Evolutionary conservation across 305 asterid genomes (phyloP), one percentile per base, ranked within the genome.

Genomic region (Fraxinus nigra): DNA sequence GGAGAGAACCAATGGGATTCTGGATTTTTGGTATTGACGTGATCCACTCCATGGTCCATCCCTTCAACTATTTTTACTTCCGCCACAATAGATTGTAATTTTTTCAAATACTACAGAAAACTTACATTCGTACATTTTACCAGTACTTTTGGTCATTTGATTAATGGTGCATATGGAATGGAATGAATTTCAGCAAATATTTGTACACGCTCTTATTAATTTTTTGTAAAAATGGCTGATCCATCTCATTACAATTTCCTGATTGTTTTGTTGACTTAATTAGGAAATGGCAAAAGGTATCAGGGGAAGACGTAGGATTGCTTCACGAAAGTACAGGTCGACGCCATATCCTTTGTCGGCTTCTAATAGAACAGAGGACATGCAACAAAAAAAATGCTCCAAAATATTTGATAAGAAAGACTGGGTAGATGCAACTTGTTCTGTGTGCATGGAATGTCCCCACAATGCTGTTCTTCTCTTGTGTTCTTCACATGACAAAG

Each of bases 381-480:
- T 85, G 80, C 87, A 76, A 59, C 84, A 80, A 43, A 87, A 78
- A 73, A 89, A 84, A 48, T 90, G 89, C 91, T 83, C 94, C 79
- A 89, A 91, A 84, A 48, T 78, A 78, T 79, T 81, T 70, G 73
- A 65, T 11, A 93, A 91, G 84, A 91, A 91, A 76, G 99, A 94
- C 87, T 97, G 98, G 98, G 98, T 89, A 73, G 97, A 94, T 77
- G 97, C 97, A 20, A 92, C 92, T 8, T 97, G 99, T 83, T 92
- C 99, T 9, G 98, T 97, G 24, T 97, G 99, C 88, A 97, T 97
- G 98, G 99, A 97, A 84, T 92, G 82, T 84, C 99, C 99, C 76
- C 99, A 97, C 87, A 94, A 95, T 72, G 99, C 98, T 16, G 98
- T 97, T 78, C 99, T 97, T 67, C 98, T 97, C 87, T 82, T 97